Percentiles rank a stretch among this genome's conserved stretches.
Evolutionary conservation across 106 monocot species (phyloP).

Genomic region (Platanthera guangdongensis): DNA sequence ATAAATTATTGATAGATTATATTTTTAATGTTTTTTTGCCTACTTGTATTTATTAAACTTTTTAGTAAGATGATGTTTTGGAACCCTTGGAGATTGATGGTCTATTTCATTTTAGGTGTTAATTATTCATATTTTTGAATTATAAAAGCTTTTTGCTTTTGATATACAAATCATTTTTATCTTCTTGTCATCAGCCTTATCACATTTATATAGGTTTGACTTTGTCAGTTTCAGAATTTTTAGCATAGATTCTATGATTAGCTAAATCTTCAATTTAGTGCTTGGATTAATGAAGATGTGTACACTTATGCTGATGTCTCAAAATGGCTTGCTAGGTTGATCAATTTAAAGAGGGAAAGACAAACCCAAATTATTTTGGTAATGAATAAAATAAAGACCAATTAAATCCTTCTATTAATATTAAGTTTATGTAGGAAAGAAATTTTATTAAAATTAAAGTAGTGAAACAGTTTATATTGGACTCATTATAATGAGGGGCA

Average conservation of each 20-base stretch:
- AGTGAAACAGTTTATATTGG: too few species aligned
- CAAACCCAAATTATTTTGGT: too few species aligned
- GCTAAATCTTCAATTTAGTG: background rate
- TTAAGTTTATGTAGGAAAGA: too few species aligned
- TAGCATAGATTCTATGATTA: background rate
- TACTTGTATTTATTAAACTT: background rate
- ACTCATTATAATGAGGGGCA: too few species aligned
- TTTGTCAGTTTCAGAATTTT: background rate
- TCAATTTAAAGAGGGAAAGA: too few species aligned
- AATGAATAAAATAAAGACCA: too few species aligned
- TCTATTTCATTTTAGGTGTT: slow-evolving; percentile 87
- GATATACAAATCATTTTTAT: background rate
- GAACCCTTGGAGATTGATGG: slow-evolving; percentile 81
- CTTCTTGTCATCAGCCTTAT: background rate
- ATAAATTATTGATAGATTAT: background rate
- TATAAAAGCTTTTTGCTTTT: background rate
- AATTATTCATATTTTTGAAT: background rate
- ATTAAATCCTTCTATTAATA: too few species aligned
- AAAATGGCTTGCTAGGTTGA: too few species aligned
- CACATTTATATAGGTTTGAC: background rate
- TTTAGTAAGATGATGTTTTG: slow-evolving; percentile 65
- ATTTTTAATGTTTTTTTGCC: background rate
- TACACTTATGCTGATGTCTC: too few species aligned
- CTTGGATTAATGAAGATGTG: background rate
- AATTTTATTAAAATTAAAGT: too few species aligned